Conservation (phyloP, 768 basidiomycete genomes). For the Pisolithus marmoratus region DNA sequence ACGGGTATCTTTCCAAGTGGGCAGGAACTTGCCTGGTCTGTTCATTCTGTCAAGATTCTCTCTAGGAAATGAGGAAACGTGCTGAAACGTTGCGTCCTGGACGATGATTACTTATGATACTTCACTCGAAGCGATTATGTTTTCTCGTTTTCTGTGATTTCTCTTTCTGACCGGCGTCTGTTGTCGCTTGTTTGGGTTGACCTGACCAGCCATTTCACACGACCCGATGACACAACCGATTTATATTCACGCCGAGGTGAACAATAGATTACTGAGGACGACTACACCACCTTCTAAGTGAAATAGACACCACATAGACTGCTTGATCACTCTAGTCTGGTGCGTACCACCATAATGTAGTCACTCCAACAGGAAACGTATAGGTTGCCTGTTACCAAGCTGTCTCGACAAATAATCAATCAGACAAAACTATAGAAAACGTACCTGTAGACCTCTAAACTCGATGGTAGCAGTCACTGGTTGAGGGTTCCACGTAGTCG, state of each 20-base stretch:
- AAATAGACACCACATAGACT: neutral
- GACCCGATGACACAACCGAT: neutral
- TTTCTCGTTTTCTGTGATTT: constrained; percentile 10
- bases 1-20: constrained; percentile 7
- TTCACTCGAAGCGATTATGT: constrained; percentile 7
- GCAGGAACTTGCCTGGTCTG: constrained; percentile 44
- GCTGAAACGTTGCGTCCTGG: no score
- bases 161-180: constrained; percentile 2
- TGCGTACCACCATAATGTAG: constrained; percentile 49
- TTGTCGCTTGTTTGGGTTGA: neutral
- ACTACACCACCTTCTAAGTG: neutral
- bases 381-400: constrained; percentile 45
- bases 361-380: constrained; percentile 75
- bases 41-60: constrained; percentile 38
- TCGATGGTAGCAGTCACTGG: constrained; percentile 55
- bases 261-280: no score
- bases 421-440: constrained; percentile 2
- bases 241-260: no score
- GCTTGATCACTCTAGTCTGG: neutral
- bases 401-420: neutral
- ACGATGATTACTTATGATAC: neutral
- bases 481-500: constrained; percentile 48
- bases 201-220: neutral
- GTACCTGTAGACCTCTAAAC: constrained; percentile 56
- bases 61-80: neutral